Evolutionary conservation across 106 monocot species (phyloP), one percentile per base, ranked within the genome.

Genomic region (Acorus calamus): DNA sequence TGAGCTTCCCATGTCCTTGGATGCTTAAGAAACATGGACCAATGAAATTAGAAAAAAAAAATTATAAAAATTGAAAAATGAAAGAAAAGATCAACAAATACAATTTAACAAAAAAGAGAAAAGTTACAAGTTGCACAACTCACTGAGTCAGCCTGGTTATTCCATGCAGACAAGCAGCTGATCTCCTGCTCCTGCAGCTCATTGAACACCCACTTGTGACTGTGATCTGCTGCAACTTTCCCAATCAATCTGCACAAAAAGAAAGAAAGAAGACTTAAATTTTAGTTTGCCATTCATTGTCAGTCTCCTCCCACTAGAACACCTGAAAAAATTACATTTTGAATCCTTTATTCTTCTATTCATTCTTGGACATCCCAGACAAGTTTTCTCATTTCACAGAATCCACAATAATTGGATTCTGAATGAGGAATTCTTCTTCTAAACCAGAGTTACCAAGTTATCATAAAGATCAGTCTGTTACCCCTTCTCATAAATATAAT

Each of bases 1-100:
- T 99, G 98, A 70, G 98, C 92, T 72, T 92, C 92, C 98, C 98
- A 99, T 68, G 92, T 99, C 81, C 88, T 99, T 71, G 98, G 98
- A 50, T 92, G 87, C 98, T 99, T 7, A 3, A 28, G 42, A 51
- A 61, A 3, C n/a, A 6, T 44, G 52, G 59, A 73, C 52, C 14
- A 55, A 46, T 44, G 47, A 42, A 48, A 59, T 8, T 57, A 53
- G 3, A 41, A 71, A 63, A 11, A 53, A 6, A 11, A 14, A 53
- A 7, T 28, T 28, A 28, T 28, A 28, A 28, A 28, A 28, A 28
- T 49, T 63, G 8, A 4, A 8, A 14, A 64, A 5, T 49, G 14
- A 12, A n/a, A 11, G 13, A 3, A 7, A 1, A 51, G 43, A 60
- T 7, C 69, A 11, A 5, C n/a, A 61, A 2, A 42, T 28, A 65